A percentile compares a stretch with the other conserved stretches of the same genome.
Conservation (phyloP, 2,329 filamentous ascomycete genomes). For the Cordyceps cateniannulata region DNA sequence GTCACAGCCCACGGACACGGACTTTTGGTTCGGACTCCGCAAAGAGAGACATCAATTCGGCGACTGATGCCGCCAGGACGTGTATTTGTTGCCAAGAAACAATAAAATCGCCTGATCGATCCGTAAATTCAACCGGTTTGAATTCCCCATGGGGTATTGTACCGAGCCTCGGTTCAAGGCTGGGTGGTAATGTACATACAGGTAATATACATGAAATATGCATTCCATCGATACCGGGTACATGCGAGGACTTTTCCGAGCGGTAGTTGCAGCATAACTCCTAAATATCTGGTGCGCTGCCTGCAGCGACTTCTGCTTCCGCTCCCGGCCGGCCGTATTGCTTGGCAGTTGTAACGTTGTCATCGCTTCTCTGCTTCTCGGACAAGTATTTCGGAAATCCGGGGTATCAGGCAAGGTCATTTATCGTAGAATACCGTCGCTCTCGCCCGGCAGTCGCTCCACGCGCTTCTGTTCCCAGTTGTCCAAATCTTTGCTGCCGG, state of each 20-base stretch:
- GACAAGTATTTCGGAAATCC: background rate
- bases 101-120: background rate
- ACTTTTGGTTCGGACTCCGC: background rate
- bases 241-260: background rate
- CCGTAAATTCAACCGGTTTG: background rate
- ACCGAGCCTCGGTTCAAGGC: background rate
- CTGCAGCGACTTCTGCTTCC: background rate
- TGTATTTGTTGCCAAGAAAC: background rate
- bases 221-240: background rate
- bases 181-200: background rate
- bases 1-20: background rate
- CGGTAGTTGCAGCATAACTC: too few species aligned
- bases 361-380: background rate
- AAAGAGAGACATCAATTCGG: background rate
- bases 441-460: slow-evolving; percentile 81
- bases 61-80: background rate
- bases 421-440: slow-evolving; percentile 66
- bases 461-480: slow-evolving; percentile 97
- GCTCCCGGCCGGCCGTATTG: background rate
- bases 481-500: slow-evolving; percentile 79
- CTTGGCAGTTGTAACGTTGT: background rate
- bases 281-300: too few species aligned
- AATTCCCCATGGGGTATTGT: background rate
- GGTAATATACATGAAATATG: background rate
- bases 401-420: background rate